A percentile compares a stretch with the other conserved stretches of the same genome.
Evolutionary conservation across 2,329 filamentous ascomycete species (phyloP).

Genomic region (Paradendryphiella salina): DNA sequence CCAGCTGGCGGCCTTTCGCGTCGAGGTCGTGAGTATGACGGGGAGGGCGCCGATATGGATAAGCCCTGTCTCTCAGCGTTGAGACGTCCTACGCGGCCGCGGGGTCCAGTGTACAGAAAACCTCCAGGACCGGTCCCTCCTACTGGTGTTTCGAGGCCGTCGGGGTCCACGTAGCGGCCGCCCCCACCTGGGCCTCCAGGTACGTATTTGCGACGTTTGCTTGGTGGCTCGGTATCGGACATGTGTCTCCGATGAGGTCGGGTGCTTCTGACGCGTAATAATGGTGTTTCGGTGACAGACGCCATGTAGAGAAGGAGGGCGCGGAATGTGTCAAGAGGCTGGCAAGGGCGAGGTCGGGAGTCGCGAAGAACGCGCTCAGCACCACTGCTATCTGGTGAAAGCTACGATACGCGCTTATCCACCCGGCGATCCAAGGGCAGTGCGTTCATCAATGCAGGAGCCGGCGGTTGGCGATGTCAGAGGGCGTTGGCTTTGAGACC

Average conservation of each 20-base stretch:
- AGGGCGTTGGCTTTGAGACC: constrained; percentile 22
- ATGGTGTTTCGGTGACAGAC: constrained; percentile 43
- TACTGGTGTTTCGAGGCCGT: constrained; percentile 64
- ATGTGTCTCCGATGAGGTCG: constrained; percentile 41
- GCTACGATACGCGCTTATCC: constrained; percentile 36
- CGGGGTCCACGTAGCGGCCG: constrained; percentile 77
- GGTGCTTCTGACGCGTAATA: constrained; percentile 43
- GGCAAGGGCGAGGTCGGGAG: constrained; percentile 29
- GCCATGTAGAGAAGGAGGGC: constrained; percentile 38
- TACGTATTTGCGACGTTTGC: constrained; percentile 65
- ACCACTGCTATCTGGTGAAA: constrained; percentile 23
- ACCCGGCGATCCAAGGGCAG: constrained; percentile 25
- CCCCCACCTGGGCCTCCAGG: constrained; percentile 86
- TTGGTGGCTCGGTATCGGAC: constrained; percentile 49
- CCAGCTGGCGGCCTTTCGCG: constrained; percentile 51
- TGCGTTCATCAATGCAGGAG: constrained; percentile 31
- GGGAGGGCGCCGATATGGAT: constrained; percentile 52
- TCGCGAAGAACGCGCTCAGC: constrained; percentile 35
- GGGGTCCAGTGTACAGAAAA: constrained; percentile 57
- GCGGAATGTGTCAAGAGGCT: constrained; percentile 25
- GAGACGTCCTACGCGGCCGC: constrained; percentile 58
- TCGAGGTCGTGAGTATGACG: constrained; percentile 49
- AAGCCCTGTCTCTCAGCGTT: constrained; percentile 49
- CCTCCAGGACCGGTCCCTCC: constrained; percentile 54
- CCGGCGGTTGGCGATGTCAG: constrained; percentile 12